Base-by-base conservation (phyloP, 768 basidiomycete species). In the Auriscalpium vulgare region DNA sequence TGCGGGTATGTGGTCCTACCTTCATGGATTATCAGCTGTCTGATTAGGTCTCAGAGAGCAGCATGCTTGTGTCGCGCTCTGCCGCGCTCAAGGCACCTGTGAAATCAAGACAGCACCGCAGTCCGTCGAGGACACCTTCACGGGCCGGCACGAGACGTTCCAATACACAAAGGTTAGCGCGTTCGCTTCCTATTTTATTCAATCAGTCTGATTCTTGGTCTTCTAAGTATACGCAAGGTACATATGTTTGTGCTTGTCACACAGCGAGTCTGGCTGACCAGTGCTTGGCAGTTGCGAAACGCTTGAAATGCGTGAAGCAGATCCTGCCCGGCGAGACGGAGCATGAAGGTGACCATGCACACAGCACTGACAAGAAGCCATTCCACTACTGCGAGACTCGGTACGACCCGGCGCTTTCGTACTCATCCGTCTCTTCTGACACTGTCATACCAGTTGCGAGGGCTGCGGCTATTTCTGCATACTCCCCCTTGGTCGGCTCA, bases 61-160 rank as follows among this genome's bases (percentile, higher is more conserved):
- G 17, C 83, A 84, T 62, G 53, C 71, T 16, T 84, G 83, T 57
- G 50, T 62, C 13, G 64, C 71, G 0, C 40, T 69, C 3, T 85
- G 83, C 56, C 59, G 67, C 16, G 69, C 74, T 0, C 61, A 63
- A 1, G 83, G 84, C 3, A 78, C 77, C 17, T 85, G 83, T 54
- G 72, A 82, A 47, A 83, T 85, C 13, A 76, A 83, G 51, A 81
- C 77, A 0, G 70, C 75, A 0, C 84, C 84, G 0, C 76, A 79
- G 52, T 78, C 82, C 0, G 75, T 85, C 37, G 78, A 83, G 61
- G 80, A 82, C 6, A 83, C 81, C 0, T 85, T 85, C 59, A 77
- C 75, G 0, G 84, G 83, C 0, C 71, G 66, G 56, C 78, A 84
- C 50, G 80, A 83, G 56, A 82, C 77, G 1, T 85, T 84, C 61